Evolutionary conservation across 2,329 filamentous ascomycete species (phyloP).

Genomic region (Ophiocordyceps camponoti-leonardi): DNA sequence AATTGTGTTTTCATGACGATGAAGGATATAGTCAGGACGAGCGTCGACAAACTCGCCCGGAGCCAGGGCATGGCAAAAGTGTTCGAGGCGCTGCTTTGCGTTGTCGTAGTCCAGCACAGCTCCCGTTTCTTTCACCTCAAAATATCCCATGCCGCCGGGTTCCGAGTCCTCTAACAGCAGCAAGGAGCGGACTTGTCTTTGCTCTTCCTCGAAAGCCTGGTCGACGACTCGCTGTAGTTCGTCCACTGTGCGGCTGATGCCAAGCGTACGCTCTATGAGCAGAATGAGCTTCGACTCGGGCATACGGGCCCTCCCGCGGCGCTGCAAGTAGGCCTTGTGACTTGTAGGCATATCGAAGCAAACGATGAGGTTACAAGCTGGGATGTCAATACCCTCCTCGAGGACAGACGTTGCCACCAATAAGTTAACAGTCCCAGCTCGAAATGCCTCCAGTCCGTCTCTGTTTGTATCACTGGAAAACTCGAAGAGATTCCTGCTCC

Average conservation of each 20-base stretch:
- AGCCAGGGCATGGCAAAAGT: slow-evolving; percentile 56
- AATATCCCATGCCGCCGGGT: slow-evolving; percentile 7
- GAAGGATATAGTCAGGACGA: slow-evolving; percentile 49
- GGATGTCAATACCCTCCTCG: slow-evolving; percentile 52
- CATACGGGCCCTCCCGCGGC: slow-evolving; percentile 35
- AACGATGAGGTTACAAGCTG: slow-evolving; percentile 43
- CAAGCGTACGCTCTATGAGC: slow-evolving; percentile 16
- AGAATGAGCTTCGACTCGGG: slow-evolving; percentile 31
- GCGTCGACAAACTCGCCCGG: slow-evolving; percentile 42
- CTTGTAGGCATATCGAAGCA: slow-evolving; percentile 34
- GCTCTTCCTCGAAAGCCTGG: slow-evolving; percentile 46
- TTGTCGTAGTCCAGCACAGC: slow-evolving; percentile 57
- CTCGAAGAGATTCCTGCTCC: slow-evolving; percentile 22
- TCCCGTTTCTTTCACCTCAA: slow-evolving; percentile 25
- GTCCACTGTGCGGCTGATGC: slow-evolving; percentile 35
- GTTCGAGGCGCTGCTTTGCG: slow-evolving; percentile 58
- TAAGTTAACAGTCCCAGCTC: slow-evolving; percentile 34
- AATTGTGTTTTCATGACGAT: slow-evolving; percentile 14
- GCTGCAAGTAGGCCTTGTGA: slow-evolving; percentile 41
- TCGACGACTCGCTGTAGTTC: slow-evolving; percentile 59
- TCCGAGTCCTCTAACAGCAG: slow-evolving; percentile 28
- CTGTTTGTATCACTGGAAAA: slow-evolving; percentile 14
- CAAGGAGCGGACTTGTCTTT: slow-evolving; percentile 29
- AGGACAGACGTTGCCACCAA: slow-evolving; percentile 46
- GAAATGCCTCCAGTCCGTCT: slow-evolving; percentile 28